Percentiles rank a stretch among this genome's conserved stretches.
phyloP scores from a whole-genome alignment of 352 stramenopile genomes.

The Globisporangium megalacanthum region DNA sequence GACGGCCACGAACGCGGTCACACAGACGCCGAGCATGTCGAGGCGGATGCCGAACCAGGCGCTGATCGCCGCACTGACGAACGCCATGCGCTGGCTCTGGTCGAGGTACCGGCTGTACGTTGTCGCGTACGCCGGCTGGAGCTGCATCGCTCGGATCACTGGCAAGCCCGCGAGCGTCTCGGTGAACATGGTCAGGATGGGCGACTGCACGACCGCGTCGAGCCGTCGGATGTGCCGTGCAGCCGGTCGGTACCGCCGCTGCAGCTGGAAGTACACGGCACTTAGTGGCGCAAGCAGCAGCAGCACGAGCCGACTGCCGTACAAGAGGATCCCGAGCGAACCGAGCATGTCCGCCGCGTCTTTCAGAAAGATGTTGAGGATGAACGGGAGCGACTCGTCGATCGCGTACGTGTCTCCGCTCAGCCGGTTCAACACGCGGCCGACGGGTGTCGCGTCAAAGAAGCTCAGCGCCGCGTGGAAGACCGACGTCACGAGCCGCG shows the following conservation, averaged over 20 bases:
- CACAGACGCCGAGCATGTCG: conserved; percentile 74
- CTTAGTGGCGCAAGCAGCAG: conserved; percentile 68
- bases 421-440: conserved; percentile 73
- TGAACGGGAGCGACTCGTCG: conserved; percentile 86
- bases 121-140: conserved; percentile 35
- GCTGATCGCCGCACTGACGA: conserved; percentile 62
- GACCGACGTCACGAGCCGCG: conserved; percentile 37
- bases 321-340: conserved; percentile 72
- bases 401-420: conserved; percentile 79
- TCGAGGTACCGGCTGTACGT: conserved; percentile 47
- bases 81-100: conserved; percentile 68
- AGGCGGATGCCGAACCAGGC: conserved; percentile 85
- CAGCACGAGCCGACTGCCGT: conserved; percentile 69
- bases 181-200: conserved; percentile 66
- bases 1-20: conserved; percentile 77
- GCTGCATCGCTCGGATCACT: conserved; percentile 53
- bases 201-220: conserved; percentile 65
- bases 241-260: conserved; percentile 58
- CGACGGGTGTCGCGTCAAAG: conserved; percentile 62
- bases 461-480: conserved; percentile 58
- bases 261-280: conserved; percentile 58
- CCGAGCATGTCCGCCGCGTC: conserved; percentile 69
- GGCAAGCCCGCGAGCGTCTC: conserved; percentile 67
- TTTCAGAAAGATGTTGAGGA: conserved; percentile 86
- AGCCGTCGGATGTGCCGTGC: conserved; percentile 71